Evolutionary conservation across 495 filamentous ascomycete genomes (phyloP), one percentile per base, ranked within the genome.

Genomic region (Barbatosphaeria neglecta): DNA sequence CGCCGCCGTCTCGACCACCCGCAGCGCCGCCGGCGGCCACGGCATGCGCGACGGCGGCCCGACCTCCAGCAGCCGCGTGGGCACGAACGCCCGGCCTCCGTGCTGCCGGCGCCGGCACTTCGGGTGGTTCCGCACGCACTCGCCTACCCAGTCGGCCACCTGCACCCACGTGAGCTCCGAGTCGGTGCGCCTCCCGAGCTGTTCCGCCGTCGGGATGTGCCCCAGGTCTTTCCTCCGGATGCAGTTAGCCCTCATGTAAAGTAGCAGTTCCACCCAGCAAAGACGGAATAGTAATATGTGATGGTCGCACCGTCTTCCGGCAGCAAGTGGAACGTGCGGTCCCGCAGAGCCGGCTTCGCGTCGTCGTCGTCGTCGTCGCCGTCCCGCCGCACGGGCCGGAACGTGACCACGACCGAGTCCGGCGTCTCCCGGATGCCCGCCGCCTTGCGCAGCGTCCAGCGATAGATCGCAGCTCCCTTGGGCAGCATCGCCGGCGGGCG

Each of bases 361-460:
- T n/a, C n/a, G n/a, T n/a, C n/a, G 4, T 7, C 23, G 15, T 33
- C 27, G 16, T 23, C 35, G 19, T 39, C 22, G 22, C 37, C 25
- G 19, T 45, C 43, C 7, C 27, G 33, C 16, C 20, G 33, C 15
- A 38, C 33, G 3, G 33, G 45, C 2, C 37, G 45, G 22, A 23
- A 24, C 37, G 37, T 25, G 22, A 40, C 15, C 15, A 18, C 37
- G 10, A 46, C 45, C 15, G 39, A 41, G 22, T 46, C 35, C 9
- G 28, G 15, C 13, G 8, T 41, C 28, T 46, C 45, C 7, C 45
- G 35, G 16, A 46, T 18, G 20, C 20, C n/a, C 20, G 45, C 33
- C 1, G 45, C 37, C 45, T 27, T 39, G 33, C 45, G 45, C 33
- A 46, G 22, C n/a, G 45, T 46, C 45, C 45, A 46, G 15, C 45